Evolutionary conservation across 495 filamentous ascomycete species (phyloP).

Genomic region (Xylaria castorea): DNA sequence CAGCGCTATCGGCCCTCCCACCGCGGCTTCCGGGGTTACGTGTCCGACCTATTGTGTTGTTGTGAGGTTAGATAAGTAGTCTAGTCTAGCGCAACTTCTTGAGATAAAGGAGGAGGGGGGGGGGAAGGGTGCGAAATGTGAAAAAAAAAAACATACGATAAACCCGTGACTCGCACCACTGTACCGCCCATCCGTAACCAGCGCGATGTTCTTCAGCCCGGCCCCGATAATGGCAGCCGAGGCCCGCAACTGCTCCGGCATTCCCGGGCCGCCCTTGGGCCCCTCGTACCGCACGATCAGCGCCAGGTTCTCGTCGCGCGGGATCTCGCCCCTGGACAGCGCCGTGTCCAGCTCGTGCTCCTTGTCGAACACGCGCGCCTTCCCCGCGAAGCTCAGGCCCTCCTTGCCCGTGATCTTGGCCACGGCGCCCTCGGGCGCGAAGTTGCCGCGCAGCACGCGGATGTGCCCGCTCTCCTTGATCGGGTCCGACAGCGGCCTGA

Average conservation of each 20-base stretch:
- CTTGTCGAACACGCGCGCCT: slow-evolving; percentile 90
- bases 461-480: slow-evolving; percentile 91
- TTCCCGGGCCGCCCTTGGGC: slow-evolving; percentile 92
- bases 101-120: too few relatives aligned
- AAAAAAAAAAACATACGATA: slow-evolving; percentile 63
- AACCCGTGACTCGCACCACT: slow-evolving; percentile 92
- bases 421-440: slow-evolving; percentile 90
- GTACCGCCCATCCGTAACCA: slow-evolving; percentile 94
- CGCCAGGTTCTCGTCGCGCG: slow-evolving; percentile 79
- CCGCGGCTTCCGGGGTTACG: slow-evolving; percentile 87
- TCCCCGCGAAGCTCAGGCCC: slow-evolving; percentile 80
- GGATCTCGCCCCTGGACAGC: slow-evolving; percentile 70
- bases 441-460: slow-evolving; percentile 87
- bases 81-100: slow-evolving; percentile 36
- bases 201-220: slow-evolving; percentile 82
- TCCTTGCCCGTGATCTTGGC: slow-evolving; percentile 99
- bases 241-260: slow-evolving; percentile 96
- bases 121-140: neutral
- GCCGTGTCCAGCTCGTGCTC: slow-evolving; percentile 80
- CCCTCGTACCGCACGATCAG: slow-evolving; percentile 95
- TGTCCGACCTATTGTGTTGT: slow-evolving; percentile 60
- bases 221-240: slow-evolving; percentile 93
- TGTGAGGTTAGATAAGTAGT: neutral
- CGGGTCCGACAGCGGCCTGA: slow-evolving; percentile 79
- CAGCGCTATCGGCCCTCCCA: slow-evolving; percentile 82